Percentiles rank a stretch among this genome's conserved stretches.
Evolutionary conservation across 768 basidiomycete species (phyloP).

Genomic region (Austroboletus eburneus): DNA sequence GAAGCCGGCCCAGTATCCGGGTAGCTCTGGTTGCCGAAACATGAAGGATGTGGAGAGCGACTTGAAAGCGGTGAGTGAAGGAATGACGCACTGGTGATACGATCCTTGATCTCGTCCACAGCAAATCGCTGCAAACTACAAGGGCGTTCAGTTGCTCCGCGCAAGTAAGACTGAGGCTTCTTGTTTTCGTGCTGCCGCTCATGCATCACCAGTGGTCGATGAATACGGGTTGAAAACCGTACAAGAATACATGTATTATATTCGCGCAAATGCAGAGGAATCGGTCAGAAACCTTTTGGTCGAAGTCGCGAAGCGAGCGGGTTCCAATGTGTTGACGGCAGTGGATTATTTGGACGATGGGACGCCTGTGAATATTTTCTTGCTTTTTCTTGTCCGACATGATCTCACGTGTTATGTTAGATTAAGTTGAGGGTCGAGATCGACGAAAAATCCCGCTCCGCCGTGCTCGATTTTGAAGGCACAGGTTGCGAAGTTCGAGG

Average conservation of each 20-base stretch:
- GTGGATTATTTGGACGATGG: slow-evolving; percentile 88
- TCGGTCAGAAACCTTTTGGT: slow-evolving; percentile 81
- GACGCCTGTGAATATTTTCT: slow-evolving; percentile 55
- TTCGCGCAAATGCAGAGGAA: slow-evolving; percentile 81
- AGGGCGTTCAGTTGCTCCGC: slow-evolving; percentile 83
- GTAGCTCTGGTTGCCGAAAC: slow-evolving; percentile 84
- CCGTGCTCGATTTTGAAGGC: slow-evolving; percentile 80
- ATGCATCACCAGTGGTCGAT: slow-evolving; percentile 55
- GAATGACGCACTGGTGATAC: neutral
- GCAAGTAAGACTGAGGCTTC: slow-evolving; percentile 47
- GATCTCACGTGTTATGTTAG: slow-evolving; percentile 33
- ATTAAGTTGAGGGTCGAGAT: slow-evolving; percentile 77
- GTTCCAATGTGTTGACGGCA: slow-evolving; percentile 60
- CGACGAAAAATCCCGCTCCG: slow-evolving; percentile 66
- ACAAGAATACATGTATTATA: slow-evolving; percentile 91
- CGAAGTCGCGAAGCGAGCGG: slow-evolving; percentile 66
- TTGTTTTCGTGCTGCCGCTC: slow-evolving; percentile 6
- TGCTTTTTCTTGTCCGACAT: neutral
- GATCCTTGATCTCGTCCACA: slow-evolving; percentile 21
- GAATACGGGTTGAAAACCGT: slow-evolving; percentile 86
- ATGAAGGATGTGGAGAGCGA: slow-evolving; percentile 90
- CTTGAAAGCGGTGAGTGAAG: slow-evolving; percentile 68
- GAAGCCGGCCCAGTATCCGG: slow-evolving; percentile 75
- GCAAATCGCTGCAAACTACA: slow-evolving; percentile 95
- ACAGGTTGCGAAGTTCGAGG: slow-evolving; percentile 82